Evolutionary conservation across 23 red algal genomes (phyloP).

Genomic region (Pyropia haitanensis): DNA sequence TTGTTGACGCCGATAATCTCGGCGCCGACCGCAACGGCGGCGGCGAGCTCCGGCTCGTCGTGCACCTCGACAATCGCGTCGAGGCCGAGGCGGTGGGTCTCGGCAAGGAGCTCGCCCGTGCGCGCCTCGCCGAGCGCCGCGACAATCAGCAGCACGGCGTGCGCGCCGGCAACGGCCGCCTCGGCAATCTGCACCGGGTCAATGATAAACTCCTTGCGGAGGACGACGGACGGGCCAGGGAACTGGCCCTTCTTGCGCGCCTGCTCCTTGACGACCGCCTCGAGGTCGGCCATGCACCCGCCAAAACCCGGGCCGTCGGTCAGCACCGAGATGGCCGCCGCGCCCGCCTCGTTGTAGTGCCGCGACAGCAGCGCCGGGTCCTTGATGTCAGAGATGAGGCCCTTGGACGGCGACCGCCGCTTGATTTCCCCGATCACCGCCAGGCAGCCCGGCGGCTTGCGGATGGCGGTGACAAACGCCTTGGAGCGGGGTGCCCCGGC

Average conservation of each 20-base stretch:
- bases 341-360: slow-evolving; percentile 83
- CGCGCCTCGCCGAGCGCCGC: slow-evolving; percentile 63
- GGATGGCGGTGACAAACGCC: slow-evolving; percentile 43
- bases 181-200: slow-evolving; percentile 98
- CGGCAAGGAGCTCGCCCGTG: slow-evolving; percentile 61
- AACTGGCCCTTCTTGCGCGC: slow-evolving; percentile 58
- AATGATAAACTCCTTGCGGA: slow-evolving; percentile 98
- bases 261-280: slow-evolving; percentile 49
- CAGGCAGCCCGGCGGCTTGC: slow-evolving; percentile 45
- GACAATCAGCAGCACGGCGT: slow-evolving; percentile 90
- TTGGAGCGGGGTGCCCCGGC: slow-evolving; percentile 18
- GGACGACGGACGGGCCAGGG: slow-evolving; percentile 76
- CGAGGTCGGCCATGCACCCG: slow-evolving; percentile 78
- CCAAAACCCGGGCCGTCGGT: slow-evolving; percentile 89
- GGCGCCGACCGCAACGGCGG: slow-evolving; percentile 64
- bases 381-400: slow-evolving; percentile 62
- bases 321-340: slow-evolving; percentile 83
- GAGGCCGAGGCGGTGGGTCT: slow-evolving; percentile 52
- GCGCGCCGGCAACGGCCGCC: slow-evolving; percentile 70
- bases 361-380: slow-evolving; percentile 53
- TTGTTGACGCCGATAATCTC: slow-evolving; percentile 93
- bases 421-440: slow-evolving; percentile 98
- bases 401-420: slow-evolving; percentile 71
- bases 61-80: slow-evolving; percentile 95
- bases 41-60: slow-evolving; percentile 73